Base-by-base conservation (phyloP, 176 grass and related monocot genomes). In the Phoenix roebelenii region DNA sequence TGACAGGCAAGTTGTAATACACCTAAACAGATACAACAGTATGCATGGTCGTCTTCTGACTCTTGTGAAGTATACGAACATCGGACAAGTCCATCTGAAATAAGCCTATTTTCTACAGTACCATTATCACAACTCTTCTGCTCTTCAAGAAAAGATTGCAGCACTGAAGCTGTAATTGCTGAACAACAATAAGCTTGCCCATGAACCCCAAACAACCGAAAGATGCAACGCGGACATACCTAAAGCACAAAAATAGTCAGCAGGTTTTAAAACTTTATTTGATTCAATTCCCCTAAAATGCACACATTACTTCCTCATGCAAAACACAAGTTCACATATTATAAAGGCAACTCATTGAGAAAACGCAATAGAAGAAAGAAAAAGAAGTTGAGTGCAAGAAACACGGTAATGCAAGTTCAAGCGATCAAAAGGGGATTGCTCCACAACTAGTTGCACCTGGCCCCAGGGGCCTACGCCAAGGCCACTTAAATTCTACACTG, bases 11-110 rank as follows among this genome's bases (percentile, higher is more conserved):
- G 74, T 35, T 78, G 74, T 51, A 96, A 79, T 26, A 90, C 62
- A 56, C 91, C 80, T 64, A 96, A 88, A 70, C 91, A 96, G 44
- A 96, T 16, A 77, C 74, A 79, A 79, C 86, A 96, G 55, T 76
- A 90, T 15, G 54, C 15, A 32, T 49, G 70, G 39, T 65, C 18
- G n/a, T 24, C 62, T 15, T 24, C 50, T 53, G 50, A 53, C 15
- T 54, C 80, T 0, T 2, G 62, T 4, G 72, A 75, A 50, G 62
- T 24, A 73, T 74, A 77, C 62, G 60, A 48, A 75, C 71, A 74
- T 25, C 55, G 35, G 35, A 44, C 9, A 44, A 12, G 35, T 44
- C 35, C 35, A 44, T 12, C 35, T 44, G 35, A 44, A 44, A 44
- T 9, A 14, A 44, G 64, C 9, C 39, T 73, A 18, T 44, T 32